phyloP scores from a whole-genome alignment of 2,329 filamentous ascomycete genomes.

The Ilyonectria sp. region DNA sequence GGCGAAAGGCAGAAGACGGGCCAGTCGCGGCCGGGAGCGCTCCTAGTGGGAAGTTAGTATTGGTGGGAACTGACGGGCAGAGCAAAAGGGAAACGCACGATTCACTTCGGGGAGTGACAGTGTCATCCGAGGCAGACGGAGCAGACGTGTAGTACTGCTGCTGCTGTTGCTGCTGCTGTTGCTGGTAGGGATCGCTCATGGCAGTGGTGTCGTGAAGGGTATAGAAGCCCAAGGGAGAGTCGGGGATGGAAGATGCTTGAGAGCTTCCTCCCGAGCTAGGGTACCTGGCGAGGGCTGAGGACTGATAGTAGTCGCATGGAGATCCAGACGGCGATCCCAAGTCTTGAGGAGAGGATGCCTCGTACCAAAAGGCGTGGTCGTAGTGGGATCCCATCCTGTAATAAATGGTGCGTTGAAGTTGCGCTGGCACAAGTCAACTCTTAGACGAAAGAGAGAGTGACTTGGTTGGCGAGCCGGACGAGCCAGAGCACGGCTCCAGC shows the following conservation, averaged over 20 bases:
- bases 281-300: slow-evolving; percentile 48
- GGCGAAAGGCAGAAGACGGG: slow-evolving; percentile 57
- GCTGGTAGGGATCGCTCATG: slow-evolving; percentile 31
- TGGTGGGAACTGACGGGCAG: slow-evolving; percentile 4
- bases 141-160: slow-evolving; percentile 28
- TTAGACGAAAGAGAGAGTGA: slow-evolving; percentile 4
- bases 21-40: slow-evolving; percentile 48
- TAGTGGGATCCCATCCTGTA: slow-evolving; percentile 39
- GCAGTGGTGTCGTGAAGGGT: slow-evolving; percentile 32
- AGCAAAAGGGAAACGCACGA: slow-evolving; percentile 29
- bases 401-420: slow-evolving; percentile 8
- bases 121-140: slow-evolving; percentile 16
- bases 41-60: slow-evolving; percentile 12
- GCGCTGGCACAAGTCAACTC: slow-evolving; percentile 27
- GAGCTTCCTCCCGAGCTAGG: slow-evolving; percentile 51
- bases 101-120: slow-evolving; percentile 30
- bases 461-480: neutral
- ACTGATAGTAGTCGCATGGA: slow-evolving; percentile 39
- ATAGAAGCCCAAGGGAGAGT: slow-evolving; percentile 47
- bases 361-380: slow-evolving; percentile 32
- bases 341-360: slow-evolving; percentile 39
- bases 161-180: slow-evolving; percentile 34
- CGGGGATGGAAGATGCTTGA: slow-evolving; percentile 44
- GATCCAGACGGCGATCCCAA: slow-evolving; percentile 40
- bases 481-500: slow-evolving; percentile 14